Evolutionary conservation across 2,329 filamentous ascomycete species (phyloP), one percentile per base, ranked within the genome.

Genomic region (Thermothelomyces thermophilus): DNA sequence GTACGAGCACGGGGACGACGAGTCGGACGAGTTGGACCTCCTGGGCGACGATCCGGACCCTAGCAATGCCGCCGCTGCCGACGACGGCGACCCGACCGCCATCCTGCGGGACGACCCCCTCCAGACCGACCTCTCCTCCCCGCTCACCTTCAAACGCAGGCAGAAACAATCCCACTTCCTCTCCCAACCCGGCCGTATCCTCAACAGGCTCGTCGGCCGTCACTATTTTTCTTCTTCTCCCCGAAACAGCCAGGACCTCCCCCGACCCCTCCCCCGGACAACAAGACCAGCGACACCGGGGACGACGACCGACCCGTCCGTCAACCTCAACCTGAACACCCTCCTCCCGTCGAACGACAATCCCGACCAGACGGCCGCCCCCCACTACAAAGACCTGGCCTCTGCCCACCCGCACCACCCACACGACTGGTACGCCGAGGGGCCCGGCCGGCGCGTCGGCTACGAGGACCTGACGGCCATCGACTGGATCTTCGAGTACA

Each of bases 401-500:
- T 14, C 5, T 16, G 10, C 37, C 14, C 19, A 13, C 3, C 45
- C 36, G 8, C 26, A 19, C 46, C 62, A 65, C 26, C 68, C 75
- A 3, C 66, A 76, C 40, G 91, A 97, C 67, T 97, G 91, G 91
- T 87, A 94, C 64, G 77, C 85, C 41, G 91, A 96, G 67, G 90
- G 89, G 1, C 90, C 88, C 0, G 90, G 90, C 1, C 81, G 89
- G 46, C 82, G 93, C 63, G 90, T 96, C 33, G 91, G 87, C 48
- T 98, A 98, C 70, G 91, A 96, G 63, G 87, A 98, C 69, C 75
- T 96, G 66, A 96, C 91, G 14, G 91, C 93, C 51, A 98, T 98
- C 66, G 93, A 98, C 72, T 98, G 93, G 93, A 97, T 97, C 64
- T 97, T 95, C 62, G 93, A 98, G 68, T 95, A 97, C 64, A 93